Evolutionary conservation across 1,139 yeast genomes (phyloP).

Genomic region (Candida smagusa): DNA sequence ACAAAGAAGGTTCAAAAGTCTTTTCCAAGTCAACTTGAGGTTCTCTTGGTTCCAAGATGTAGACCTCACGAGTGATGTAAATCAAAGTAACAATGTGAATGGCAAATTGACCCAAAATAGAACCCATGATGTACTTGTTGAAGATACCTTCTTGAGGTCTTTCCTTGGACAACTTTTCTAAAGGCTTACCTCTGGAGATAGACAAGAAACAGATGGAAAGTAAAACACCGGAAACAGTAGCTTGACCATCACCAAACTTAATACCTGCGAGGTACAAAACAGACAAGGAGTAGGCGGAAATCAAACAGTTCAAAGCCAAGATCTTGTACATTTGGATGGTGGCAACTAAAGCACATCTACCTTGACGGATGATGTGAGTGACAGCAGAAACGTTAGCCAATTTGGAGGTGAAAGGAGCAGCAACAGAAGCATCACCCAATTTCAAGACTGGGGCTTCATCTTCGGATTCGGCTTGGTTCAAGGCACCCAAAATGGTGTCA

Average conservation of each 20-base stretch:
- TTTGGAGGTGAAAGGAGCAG: slow-evolving; percentile 98
- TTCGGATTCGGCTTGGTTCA: slow-evolving; percentile 69
- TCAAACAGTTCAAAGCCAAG: slow-evolving; percentile 92
- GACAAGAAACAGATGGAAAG: slow-evolving; percentile 93
- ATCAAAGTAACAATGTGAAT: slow-evolving; percentile 81
- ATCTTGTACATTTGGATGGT: slow-evolving; percentile 99
- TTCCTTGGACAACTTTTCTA: slow-evolving; percentile 84
- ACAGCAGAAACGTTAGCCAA: slow-evolving; percentile 90
- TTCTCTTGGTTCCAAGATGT: slow-evolving; percentile 86
- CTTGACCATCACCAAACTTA: slow-evolving; percentile 96
- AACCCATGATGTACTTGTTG: slow-evolving; percentile 94
- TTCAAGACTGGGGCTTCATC: slow-evolving; percentile 90
- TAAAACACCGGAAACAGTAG: slow-evolving; percentile 87
- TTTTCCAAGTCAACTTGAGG: slow-evolving; percentile 88
- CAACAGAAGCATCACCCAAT: slow-evolving; percentile 98
- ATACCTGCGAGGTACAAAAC: slow-evolving; percentile 96
- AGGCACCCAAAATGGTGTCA: slow-evolving; percentile 66
- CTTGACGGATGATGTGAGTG: slow-evolving; percentile 92
- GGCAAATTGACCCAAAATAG: slow-evolving; percentile 94
- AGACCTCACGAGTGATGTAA: slow-evolving; percentile 79
- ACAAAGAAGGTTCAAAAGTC: slow-evolving; percentile 79
- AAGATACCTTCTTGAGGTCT: slow-evolving; percentile 98
- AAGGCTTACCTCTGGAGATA: slow-evolving; percentile 89
- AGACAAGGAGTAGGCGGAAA: slow-evolving; percentile 92
- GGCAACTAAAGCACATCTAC: slow-evolving; percentile 96